Conservation (phyloP, 2,329 filamentous ascomycete genomes). For the Phialophora chinensis region DNA sequence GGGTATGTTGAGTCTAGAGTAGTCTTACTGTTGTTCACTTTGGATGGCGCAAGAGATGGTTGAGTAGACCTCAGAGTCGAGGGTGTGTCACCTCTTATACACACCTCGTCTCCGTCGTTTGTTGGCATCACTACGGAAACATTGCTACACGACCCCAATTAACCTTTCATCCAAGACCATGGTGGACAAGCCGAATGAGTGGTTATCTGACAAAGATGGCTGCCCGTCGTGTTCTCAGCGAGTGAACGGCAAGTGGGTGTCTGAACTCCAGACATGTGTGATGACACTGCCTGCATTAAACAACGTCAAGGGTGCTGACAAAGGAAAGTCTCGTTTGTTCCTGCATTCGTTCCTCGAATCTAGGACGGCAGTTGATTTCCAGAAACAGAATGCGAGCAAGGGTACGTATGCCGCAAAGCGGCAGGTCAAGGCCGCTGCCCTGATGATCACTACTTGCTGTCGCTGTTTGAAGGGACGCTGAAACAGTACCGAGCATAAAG, state of each 20-base stretch:
- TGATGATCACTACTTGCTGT: background rate
- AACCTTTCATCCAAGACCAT: background rate
- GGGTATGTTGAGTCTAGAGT: background rate
- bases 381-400: background rate
- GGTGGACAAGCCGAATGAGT: background rate
- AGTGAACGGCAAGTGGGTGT: background rate
- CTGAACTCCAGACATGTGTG: background rate
- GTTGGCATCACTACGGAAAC: background rate
- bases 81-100: constrained; percentile 5
- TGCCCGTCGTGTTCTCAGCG: background rate
- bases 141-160: background rate
- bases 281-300: constrained; percentile 14
- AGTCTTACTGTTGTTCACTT: background rate
- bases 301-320: background rate
- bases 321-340: background rate
- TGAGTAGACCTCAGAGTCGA: background rate
- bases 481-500: background rate
- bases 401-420: background rate
- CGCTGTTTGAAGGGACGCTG: background rate
- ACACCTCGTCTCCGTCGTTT: background rate
- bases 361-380: too few relatives aligned
- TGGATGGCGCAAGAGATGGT: background rate
- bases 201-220: constrained; percentile 20
- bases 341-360: background rate
- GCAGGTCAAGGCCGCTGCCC: background rate